Evolutionary conservation across 805 yeast genomes (phyloP).

Genomic region (Schwanniomyces pseudopolymorphus): DNA sequence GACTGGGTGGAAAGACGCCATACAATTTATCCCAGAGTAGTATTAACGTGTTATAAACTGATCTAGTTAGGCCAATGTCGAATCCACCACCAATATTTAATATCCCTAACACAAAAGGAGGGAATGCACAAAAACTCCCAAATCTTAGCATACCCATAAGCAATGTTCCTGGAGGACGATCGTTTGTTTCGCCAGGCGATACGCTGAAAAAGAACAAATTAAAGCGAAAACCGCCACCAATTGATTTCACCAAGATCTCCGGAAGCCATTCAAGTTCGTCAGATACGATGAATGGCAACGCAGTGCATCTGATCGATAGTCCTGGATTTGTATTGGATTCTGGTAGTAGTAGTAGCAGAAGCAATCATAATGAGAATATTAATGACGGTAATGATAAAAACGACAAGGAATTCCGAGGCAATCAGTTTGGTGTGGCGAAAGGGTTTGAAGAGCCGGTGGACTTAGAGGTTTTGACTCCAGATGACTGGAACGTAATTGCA

Average conservation of each 20-base stretch:
- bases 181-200: background rate
- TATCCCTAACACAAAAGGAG: conserved; percentile 29
- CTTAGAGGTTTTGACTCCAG: conserved; percentile 60
- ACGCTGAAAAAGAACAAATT: conserved; percentile 1
- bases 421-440: background rate
- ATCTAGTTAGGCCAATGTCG: conserved; percentile 3
- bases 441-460: background rate
- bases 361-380: conserved; percentile 1
- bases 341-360: background rate
- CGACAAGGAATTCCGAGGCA: background rate
- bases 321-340: conserved; percentile 1
- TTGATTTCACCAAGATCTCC: conserved; percentile 36
- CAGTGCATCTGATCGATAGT: background rate
- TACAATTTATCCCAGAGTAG: background rate
- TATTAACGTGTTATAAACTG: background rate
- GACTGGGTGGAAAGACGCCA: background rate
- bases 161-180: conserved; percentile 11
- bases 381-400: background rate
- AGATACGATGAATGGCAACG: conserved; percentile 3
- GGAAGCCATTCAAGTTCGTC: conserved; percentile 19
- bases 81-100: conserved; percentile 31
- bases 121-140: conserved; percentile 18
- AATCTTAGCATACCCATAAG: conserved; percentile 31
- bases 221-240: conserved; percentile 43
- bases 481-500: conserved; percentile 70